Percentiles rank a stretch among this genome's conserved stretches.
Conservation (phyloP, 139 green algal species). For the Volvox africanus region DNA sequence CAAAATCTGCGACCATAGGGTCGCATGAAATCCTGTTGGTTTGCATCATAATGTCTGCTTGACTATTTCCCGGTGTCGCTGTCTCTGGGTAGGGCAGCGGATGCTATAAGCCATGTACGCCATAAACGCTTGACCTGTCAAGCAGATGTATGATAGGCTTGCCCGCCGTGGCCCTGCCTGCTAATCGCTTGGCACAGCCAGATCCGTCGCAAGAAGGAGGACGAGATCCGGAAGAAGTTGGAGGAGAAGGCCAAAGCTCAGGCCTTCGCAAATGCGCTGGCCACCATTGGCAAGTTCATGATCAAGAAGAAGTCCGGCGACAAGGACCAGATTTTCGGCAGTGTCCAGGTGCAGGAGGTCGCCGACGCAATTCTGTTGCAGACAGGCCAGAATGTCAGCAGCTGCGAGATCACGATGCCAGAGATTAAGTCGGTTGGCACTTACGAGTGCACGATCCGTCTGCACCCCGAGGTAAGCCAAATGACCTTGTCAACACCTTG, state of each 20-base stretch:
- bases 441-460: constrained; percentile 74
- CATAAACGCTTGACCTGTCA: too few relatives aligned
- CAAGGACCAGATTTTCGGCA: constrained; percentile 89
- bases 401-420: constrained; percentile 82
- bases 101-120: too few relatives aligned
- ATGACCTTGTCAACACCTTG: too few relatives aligned
- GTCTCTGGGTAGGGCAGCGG: too few relatives aligned
- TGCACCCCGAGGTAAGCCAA: constrained; percentile 63
- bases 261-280: constrained; percentile 81
- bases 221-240: constrained; percentile 58
- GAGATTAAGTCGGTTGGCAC: constrained; percentile 92
- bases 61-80: too few relatives aligned
- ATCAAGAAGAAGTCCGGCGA: constrained; percentile 94
- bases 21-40: too few relatives aligned
- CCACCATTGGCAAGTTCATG: constrained; percentile 92
- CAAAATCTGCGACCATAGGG: too few relatives aligned
- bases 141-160: too few relatives aligned
- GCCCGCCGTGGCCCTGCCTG: neutral
- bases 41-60: too few relatives aligned
- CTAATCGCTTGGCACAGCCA: constrained; percentile 51
- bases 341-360: constrained; percentile 57
- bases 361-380: constrained; percentile 86
- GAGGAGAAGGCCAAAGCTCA: constrained; percentile 83
- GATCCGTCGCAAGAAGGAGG: constrained; percentile 74
- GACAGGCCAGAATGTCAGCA: constrained; percentile 84